Percentiles rank a stretch among this genome's conserved stretches.
Conservation (phyloP, 2,329 filamentous ascomycete species). For the Fusarium praegraminearum region DNA sequence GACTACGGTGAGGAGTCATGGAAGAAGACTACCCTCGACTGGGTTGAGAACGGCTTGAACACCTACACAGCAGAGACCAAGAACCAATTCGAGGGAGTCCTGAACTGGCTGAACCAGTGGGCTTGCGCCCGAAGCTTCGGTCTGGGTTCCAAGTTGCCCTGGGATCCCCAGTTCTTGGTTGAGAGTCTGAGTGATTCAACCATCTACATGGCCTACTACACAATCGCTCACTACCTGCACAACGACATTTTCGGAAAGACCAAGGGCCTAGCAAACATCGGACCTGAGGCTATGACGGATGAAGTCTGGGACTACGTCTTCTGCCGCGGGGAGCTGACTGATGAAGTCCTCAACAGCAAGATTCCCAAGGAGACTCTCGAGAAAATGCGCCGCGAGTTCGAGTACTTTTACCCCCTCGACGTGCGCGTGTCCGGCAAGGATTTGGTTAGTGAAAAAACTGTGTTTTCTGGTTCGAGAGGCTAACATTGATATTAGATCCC, state of each 20-base stretch:
- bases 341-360: constrained; percentile 75
- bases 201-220: constrained; percentile 89
- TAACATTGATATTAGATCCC: constrained; percentile 65
- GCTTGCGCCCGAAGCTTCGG: constrained; percentile 93
- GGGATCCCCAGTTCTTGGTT: constrained; percentile 91
- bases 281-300: constrained; percentile 88
- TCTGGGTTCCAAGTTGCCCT: constrained; percentile 92
- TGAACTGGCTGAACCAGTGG: constrained; percentile 96
- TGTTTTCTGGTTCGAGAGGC: background rate
- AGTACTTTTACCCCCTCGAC: constrained; percentile 97
- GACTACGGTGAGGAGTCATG: constrained; percentile 94
- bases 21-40: constrained; percentile 79
- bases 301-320: constrained; percentile 98
- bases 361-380: constrained; percentile 81
- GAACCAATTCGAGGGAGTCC: constrained; percentile 83
- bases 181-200: constrained; percentile 94
- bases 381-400: constrained; percentile 88
- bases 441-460: constrained; percentile 55
- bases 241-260: constrained; percentile 86
- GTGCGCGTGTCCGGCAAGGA: constrained; percentile 92
- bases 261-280: constrained; percentile 75
- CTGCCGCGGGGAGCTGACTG: constrained; percentile 75
- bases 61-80: constrained; percentile 83
- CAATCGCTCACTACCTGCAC: constrained; percentile 76
- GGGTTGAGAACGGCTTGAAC: constrained; percentile 79